Evolutionary conservation across 1,284 basidiomycete species (phyloP).

Genomic region (Ganoderma boninense): DNA sequence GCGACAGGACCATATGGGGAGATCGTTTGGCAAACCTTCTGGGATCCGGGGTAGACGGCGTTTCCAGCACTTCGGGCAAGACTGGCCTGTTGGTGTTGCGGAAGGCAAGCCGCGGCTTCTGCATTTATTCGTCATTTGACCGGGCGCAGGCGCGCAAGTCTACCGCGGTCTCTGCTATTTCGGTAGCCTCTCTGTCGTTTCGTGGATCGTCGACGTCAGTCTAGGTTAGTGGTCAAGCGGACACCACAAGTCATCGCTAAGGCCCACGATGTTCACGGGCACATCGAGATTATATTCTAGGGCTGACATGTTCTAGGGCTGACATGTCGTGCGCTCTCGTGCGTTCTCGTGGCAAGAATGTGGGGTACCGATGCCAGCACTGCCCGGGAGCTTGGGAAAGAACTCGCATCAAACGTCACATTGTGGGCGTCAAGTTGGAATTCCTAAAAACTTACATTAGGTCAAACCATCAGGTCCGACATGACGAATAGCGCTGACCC

Average conservation of each 20-base stretch:
- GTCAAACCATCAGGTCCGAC: constrained; percentile 1
- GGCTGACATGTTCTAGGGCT: neutral
- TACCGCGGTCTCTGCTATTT: neutral
- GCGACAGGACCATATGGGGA: constrained; percentile 4
- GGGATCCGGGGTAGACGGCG: neutral
- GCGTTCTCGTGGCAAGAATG: neutral
- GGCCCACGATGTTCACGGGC: neutral
- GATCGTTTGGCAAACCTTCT: neutral
- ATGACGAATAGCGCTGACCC: neutral
- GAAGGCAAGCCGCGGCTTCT: neutral
- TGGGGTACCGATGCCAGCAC: neutral
- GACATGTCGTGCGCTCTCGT: no score
- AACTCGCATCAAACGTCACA: neutral
- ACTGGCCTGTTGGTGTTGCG: neutral
- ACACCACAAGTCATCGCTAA: neutral
- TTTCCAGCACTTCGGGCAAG: neutral
- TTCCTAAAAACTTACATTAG: constrained; percentile 5
- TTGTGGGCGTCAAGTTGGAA: neutral
- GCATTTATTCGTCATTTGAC: constrained; percentile 2
- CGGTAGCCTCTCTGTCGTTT: neutral
- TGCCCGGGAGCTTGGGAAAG: neutral
- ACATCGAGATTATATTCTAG: neutral
- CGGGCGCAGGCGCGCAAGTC: neutral
- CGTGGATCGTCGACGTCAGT: neutral
- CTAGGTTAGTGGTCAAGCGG: neutral